phyloP scores from a whole-genome alignment of 495 filamentous ascomycete genomes.

The Melanomma pulvis-pyrius region DNA sequence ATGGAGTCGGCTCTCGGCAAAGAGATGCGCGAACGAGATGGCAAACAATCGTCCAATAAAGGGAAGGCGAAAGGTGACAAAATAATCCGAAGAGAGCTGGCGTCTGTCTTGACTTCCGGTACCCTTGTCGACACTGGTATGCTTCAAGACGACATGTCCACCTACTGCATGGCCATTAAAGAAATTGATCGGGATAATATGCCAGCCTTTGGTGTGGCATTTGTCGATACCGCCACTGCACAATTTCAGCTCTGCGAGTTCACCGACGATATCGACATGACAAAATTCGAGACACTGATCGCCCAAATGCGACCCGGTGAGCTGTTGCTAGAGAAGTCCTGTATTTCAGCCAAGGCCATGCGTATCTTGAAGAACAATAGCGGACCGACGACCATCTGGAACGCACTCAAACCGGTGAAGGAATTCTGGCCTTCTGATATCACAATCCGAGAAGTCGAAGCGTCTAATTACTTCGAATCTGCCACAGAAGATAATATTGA shows the following conservation, averaged over 20 bases:
- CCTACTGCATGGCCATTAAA: constrained; percentile 95
- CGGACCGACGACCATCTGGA: constrained; percentile 90
- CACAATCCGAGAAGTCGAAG: constrained; percentile 79
- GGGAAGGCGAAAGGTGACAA: constrained; percentile 73
- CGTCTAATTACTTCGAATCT: constrained; percentile 75
- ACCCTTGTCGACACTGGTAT: constrained; percentile 94
- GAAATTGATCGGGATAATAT: constrained; percentile 74
- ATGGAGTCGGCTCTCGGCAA: constrained; percentile 93
- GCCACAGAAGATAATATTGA: constrained; percentile 63
- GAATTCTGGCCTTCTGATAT: constrained; percentile 93
- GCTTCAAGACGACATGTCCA: constrained; percentile 98
- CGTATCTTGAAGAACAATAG: constrained; percentile 98
- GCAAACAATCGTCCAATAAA: constrained; percentile 52
- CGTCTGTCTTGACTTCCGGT: constrained; percentile 86
- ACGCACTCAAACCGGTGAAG: constrained; percentile 80
- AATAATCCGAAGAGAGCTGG: constrained; percentile 87
- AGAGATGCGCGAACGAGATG: constrained; percentile 91
- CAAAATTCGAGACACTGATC: constrained; percentile 96
- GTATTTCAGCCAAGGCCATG: constrained; percentile 76
- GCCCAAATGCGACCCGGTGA: constrained; percentile 92
- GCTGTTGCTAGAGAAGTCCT: constrained; percentile 85
- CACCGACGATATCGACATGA: constrained; percentile 88
- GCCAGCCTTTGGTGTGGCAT: constrained; percentile 87
- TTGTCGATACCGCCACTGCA: constrained; percentile 94
- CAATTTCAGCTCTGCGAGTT: constrained; percentile 94